These are phyloP conservation scores for Heliosperma pusillum DNA, from an alignment of 148 eudicot genomes.

Conservation along the genomic window DNA sequence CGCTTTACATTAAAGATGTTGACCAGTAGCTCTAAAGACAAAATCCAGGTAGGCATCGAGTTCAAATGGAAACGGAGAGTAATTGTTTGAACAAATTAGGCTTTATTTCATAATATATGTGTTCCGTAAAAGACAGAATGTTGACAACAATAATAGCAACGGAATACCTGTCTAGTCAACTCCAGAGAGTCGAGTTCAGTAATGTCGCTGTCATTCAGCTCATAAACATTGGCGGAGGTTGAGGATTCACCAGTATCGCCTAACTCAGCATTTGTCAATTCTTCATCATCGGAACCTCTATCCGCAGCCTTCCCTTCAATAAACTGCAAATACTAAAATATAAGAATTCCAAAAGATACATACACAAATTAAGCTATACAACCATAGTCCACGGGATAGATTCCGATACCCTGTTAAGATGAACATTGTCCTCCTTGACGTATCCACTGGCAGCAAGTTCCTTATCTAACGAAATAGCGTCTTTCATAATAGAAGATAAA, in stretches of 20 bases:
- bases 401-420: conserved; percentile 29
- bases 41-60: no score
- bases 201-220: conserved; percentile 22
- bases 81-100: no score
- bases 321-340: conserved; percentile 25
- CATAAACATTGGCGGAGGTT: conserved; percentile 1
- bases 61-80: no score
- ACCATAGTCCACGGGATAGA: no score
- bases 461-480: conserved; percentile 22
- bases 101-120: no score
- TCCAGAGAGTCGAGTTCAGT: conserved; percentile 24
- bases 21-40: no score
- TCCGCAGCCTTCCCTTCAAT: conserved; percentile 29
- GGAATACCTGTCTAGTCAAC: conserved; percentile 31
- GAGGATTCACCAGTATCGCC: conserved; percentile 21
- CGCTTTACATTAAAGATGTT: no score
- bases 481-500: conserved; percentile 60
- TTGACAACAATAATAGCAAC: neutral
- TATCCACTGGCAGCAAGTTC: conserved; percentile 41
- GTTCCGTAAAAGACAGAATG: no score
- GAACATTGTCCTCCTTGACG: conserved; percentile 26
- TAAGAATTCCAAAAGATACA: neutral
- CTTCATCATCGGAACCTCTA: conserved; percentile 28
- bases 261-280: conserved; percentile 26
- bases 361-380: no score